These are phyloP conservation scores for Populus tremula DNA, from an alignment of 345 rosid genomes.

Conservation along the genomic window DNA sequence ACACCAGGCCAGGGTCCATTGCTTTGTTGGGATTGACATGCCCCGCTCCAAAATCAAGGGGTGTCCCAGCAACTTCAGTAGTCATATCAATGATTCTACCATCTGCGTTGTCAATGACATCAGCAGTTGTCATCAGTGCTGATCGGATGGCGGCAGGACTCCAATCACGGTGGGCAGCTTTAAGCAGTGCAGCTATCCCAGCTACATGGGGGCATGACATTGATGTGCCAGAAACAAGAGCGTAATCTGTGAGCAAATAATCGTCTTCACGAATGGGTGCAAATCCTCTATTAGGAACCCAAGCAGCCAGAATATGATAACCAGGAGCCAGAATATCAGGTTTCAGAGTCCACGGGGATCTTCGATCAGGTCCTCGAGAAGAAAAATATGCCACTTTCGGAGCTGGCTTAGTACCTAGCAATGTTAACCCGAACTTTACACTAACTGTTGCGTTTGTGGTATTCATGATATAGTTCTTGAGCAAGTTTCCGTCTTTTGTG, in stretches of 20 bases:
- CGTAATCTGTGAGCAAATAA: conserved; percentile 38
- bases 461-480: conserved; percentile 28
- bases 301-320: conserved; percentile 42
- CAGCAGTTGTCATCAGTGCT: conserved; percentile 49
- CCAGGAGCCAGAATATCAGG: conserved; percentile 52
- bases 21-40: conserved; percentile 42
- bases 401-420: conserved; percentile 33
- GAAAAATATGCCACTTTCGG: conserved; percentile 44
- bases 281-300: conserved; percentile 38
- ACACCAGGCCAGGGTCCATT: conserved; percentile 46
- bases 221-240: conserved; percentile 40
- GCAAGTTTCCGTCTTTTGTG: conserved; percentile 21
- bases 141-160: conserved; percentile 45
- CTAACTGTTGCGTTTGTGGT: conserved; percentile 17
- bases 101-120: conserved; percentile 18
- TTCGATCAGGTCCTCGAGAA: conserved; percentile 38
- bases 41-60: conserved; percentile 53
- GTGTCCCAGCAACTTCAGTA: conserved; percentile 31
- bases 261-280: conserved; percentile 22
- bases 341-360: conserved; percentile 46
- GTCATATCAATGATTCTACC: conserved; percentile 35
- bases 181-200: conserved; percentile 39
- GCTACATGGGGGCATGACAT: conserved; percentile 49
- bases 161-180: conserved; percentile 38
- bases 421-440: conserved; percentile 33